Evolutionary conservation across 345 rosid genomes (phyloP), one percentile per base, ranked within the genome.

Genomic region (Populus davidiana): DNA sequence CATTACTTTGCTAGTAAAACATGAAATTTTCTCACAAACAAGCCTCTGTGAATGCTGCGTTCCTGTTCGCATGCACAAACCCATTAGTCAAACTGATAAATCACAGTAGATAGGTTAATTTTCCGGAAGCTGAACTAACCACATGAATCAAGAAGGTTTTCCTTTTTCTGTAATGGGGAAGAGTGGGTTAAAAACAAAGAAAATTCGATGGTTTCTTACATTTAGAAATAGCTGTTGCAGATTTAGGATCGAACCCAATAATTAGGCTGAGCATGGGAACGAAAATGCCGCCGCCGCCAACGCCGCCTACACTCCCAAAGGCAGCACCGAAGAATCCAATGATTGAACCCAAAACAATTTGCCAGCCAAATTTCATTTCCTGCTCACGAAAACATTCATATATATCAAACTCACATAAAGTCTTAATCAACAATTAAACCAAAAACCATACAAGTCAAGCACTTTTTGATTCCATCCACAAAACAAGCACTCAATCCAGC

Each of bases 141-240:
- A 27, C 12, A 33, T 33, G 64, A 41, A 23, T 54, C 52, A 50
- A 65, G 5, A n/a, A 20, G n/a, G 27, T 23, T 12, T 21, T 38
- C 5, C 18, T 54, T 62, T 27, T 8, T 11, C 12, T 38, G 1
- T 25, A 14, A 16, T 12, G 50, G 50, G 50, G 50, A 44, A 13
- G 50, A 44, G 50, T 16, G 50, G 50, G 18, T 1, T 12, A 13
- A 44, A 13, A 44, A 44, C 50, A 44, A 50, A 50, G 33, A 62
- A 50, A 20, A 50, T 52, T 18, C 23, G 8, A 52, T 18, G 27
- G n/a, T 17, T 2, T 65, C 87, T 78, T 81, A 88, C 91, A 88
- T 85, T 88, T 88, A 29, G 91, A 88, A 20, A 88, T 85, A 39
- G 91, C 91, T 11, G 88, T 88, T 2, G 89, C 80, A 8, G 91